phyloP scores from a whole-genome alignment of 768 basidiomycete species.

The Strobilomyces dryophilus region DNA sequence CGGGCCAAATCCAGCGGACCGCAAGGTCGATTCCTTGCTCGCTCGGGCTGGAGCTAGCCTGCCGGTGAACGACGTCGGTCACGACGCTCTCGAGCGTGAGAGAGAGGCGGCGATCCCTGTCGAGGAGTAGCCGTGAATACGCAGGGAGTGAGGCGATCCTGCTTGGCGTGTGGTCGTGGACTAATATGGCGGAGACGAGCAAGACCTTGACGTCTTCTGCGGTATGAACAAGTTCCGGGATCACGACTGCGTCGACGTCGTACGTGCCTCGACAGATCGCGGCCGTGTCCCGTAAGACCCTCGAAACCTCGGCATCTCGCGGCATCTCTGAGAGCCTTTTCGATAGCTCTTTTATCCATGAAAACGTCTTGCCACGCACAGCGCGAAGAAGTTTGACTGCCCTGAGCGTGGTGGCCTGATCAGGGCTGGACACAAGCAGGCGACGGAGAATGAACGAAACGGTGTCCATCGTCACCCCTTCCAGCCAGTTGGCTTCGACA shows the following conservation, averaged over 20 bases:
- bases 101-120: too few relatives aligned
- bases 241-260: constrained; percentile 19
- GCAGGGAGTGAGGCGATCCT: constrained; percentile 1
- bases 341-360: constrained; percentile 36
- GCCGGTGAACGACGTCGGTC: not conserved
- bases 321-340: constrained; percentile 15
- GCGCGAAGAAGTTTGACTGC: constrained; percentile 27
- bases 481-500: too few relatives aligned
- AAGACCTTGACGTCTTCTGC: constrained; percentile 21
- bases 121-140: too few relatives aligned
- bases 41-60: not conserved
- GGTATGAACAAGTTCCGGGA: constrained; percentile 5
- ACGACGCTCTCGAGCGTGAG: constrained; percentile 18
- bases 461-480: constrained; percentile 30
- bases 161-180: constrained; percentile 26
- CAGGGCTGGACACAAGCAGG: constrained; percentile 28
- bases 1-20: constrained; percentile 18
- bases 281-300: constrained; percentile 34
- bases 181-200: constrained; percentile 20
- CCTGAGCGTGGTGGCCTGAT: constrained; percentile 8
- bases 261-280: constrained; percentile 36
- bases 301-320: constrained; percentile 14
- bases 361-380: constrained; percentile 29
- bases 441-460: constrained; percentile 34
- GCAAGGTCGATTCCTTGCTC: constrained; percentile 19